Conservation (phyloP, 257 asterid species). For the Scutellaria minor region DNA sequence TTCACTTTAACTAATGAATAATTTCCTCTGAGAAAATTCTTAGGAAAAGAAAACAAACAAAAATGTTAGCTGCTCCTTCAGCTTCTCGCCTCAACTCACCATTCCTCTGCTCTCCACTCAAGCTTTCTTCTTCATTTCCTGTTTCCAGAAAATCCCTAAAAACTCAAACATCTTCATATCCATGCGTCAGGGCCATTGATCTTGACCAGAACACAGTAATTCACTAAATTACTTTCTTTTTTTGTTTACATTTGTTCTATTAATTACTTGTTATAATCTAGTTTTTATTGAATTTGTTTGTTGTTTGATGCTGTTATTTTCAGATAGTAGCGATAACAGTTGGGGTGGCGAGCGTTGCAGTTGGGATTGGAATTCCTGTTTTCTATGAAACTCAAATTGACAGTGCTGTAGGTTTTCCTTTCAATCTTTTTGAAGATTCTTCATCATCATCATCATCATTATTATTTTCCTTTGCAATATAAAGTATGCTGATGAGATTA, state of each 20-base stretch:
- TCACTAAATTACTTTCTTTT: neutral
- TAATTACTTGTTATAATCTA: neutral
- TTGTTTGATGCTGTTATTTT: conserved; percentile 24
- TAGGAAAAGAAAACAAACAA: conserved; percentile 8
- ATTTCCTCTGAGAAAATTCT: neutral
- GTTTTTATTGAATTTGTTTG: neutral
- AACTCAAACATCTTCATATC: conserved; percentile 58
- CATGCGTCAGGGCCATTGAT: conserved; percentile 78
- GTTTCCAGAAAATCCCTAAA: conserved; percentile 43
- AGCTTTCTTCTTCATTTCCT: conserved; percentile 46
- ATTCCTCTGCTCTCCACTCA: conserved; percentile 59
- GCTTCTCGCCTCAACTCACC: conserved; percentile 68
- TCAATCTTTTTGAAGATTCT: neutral
- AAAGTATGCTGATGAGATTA: neutral
- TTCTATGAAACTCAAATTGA: conserved; percentile 90
- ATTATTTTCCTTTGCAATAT: neutral
- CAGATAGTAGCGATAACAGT: conserved; percentile 86
- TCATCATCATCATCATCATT: neutral
- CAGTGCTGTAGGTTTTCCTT: conserved; percentile 61
- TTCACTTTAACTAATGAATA: neutral
- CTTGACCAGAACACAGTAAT: conserved; percentile 90
- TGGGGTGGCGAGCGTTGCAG: conserved; percentile 77
- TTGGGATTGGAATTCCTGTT: conserved; percentile 94
- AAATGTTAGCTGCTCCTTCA: conserved; percentile 60
- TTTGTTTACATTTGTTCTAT: neutral